Evolutionary conservation across 768 basidiomycete species (phyloP).

Genomic region (Tubosaeta brunneosetosa): DNA sequence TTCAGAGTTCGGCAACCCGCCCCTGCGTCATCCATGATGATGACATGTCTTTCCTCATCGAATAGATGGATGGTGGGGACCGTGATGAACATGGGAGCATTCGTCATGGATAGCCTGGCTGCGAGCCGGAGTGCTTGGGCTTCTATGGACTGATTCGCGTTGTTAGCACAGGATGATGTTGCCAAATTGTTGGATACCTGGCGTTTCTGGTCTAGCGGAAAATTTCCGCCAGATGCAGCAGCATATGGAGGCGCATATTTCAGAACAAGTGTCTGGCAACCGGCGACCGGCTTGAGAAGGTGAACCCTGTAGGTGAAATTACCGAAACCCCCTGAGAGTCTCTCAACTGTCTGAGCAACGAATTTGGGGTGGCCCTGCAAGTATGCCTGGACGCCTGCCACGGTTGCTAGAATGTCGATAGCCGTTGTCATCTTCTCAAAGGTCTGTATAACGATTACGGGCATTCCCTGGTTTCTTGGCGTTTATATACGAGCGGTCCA

Average conservation of each 20-base stretch:
- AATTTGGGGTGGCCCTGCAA: conserved; percentile 43
- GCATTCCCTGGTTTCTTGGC: not conserved
- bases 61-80: conserved; percentile 48
- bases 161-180: conserved; percentile 2
- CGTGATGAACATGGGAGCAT: conserved; percentile 36
- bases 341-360: conserved; percentile 35
- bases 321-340: conserved; percentile 47
- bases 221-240: conserved; percentile 17
- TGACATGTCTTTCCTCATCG: conserved; percentile 44
- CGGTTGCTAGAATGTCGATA: conserved; percentile 25
- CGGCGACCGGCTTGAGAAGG: conserved; percentile 38
- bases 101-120: conserved; percentile 26
- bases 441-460: not conserved
- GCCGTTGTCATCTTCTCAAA: conserved; percentile 13
- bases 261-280: conserved; percentile 45
- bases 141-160: conserved; percentile 39
- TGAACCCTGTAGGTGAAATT: conserved; percentile 60
- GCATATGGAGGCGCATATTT: conserved; percentile 54
- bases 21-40: conserved; percentile 65
- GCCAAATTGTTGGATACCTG: conserved; percentile 40
- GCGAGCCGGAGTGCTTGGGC: conserved; percentile 49
- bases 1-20: conserved; percentile 35
- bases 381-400: conserved; percentile 37
- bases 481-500: conserved; percentile 1
- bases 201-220: conserved; percentile 42